Percentiles rank a stretch among this genome's conserved stretches.
Evolutionary conservation across 2,329 filamentous ascomycete species (phyloP).

Genomic region (Sporothrix curviconia): DNA sequence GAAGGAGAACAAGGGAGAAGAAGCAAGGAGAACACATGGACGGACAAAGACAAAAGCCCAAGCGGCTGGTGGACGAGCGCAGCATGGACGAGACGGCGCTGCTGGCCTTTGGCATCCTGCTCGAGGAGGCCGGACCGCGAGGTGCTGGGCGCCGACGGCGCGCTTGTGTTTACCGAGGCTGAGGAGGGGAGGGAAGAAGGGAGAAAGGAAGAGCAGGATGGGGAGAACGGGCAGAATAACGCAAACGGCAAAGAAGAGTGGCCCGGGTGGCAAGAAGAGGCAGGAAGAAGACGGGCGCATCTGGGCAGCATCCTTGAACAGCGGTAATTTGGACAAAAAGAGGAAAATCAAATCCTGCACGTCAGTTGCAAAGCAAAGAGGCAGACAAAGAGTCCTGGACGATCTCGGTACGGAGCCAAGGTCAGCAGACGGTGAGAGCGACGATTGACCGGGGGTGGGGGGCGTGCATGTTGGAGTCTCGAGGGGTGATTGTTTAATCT

Average conservation of each 20-base stretch:
- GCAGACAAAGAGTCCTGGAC: neutral
- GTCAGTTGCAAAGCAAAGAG: neutral
- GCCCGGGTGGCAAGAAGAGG: neutral
- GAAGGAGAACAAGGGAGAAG: neutral
- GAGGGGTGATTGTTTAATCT: no score
- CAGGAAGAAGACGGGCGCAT: neutral
- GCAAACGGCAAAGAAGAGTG: neutral
- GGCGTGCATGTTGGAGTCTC: no score
- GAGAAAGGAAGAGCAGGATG: slow-evolving; percentile 16
- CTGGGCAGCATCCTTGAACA: neutral
- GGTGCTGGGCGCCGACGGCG: slow-evolving; percentile 56
- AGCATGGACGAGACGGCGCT: slow-evolving; percentile 76
- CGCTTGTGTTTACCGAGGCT: slow-evolving; percentile 65
- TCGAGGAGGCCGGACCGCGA: slow-evolving; percentile 64
- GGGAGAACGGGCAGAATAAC: neutral
- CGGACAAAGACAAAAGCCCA: neutral
- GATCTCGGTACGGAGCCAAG: neutral
- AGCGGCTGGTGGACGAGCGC: slow-evolving; percentile 39
- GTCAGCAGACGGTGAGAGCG: neutral
- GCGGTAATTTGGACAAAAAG: no score
- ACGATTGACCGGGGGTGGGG: neutral
- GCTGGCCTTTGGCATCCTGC: slow-evolving; percentile 64
- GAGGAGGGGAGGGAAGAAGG: slow-evolving; percentile 24
- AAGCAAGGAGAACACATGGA: slow-evolving; percentile 1
- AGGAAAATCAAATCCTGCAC: neutral